phyloP scores from a whole-genome alignment of 2,329 filamentous ascomycete genomes.

The Colletotrichum horii region DNA sequence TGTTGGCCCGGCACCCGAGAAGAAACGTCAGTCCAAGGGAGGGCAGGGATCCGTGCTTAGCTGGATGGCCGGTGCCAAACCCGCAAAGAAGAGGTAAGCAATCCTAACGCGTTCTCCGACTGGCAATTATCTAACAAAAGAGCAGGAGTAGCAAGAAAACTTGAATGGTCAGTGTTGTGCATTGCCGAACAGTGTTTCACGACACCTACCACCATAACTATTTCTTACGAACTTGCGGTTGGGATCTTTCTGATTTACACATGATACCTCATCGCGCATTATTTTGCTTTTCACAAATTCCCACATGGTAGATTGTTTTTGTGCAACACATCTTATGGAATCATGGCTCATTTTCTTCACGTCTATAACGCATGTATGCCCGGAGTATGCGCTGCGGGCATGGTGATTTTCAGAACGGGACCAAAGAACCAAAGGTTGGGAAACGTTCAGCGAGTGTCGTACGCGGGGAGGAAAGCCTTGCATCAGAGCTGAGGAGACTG shows the following conservation, averaged over 20 bases:
- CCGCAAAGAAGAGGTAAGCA: conserved; percentile 37
- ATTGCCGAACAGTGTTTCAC: not conserved
- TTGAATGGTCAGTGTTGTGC: conserved; percentile 15
- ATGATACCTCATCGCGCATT: conserved; percentile 27
- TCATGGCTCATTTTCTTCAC: conserved; percentile 1
- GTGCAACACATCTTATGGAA: not conserved
- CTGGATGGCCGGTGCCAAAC: conserved; percentile 34
- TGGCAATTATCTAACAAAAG: not conserved
- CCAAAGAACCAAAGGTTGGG: not conserved
- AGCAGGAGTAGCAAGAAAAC: conserved; percentile 23
- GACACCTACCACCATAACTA: not conserved
- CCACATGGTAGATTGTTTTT: not conserved
- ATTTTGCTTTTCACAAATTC: conserved; percentile 15
- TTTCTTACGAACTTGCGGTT: not conserved
- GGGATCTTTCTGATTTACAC: conserved; percentile 26
- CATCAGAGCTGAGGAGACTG: conserved; percentile 6
- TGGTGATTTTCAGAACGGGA: not conserved
- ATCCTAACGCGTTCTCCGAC: not conserved
- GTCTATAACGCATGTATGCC: conserved; percentile 21
- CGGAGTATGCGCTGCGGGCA: conserved; percentile 21
- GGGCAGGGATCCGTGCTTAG: conserved; percentile 31
- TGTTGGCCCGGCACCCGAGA: conserved; percentile 22
- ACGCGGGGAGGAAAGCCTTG: not conserved
- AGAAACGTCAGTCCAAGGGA: conserved; percentile 32
- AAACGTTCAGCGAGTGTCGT: not conserved